Conservation (phyloP, 1,284 basidiomycete species). For the Caloboletus firmus region DNA sequence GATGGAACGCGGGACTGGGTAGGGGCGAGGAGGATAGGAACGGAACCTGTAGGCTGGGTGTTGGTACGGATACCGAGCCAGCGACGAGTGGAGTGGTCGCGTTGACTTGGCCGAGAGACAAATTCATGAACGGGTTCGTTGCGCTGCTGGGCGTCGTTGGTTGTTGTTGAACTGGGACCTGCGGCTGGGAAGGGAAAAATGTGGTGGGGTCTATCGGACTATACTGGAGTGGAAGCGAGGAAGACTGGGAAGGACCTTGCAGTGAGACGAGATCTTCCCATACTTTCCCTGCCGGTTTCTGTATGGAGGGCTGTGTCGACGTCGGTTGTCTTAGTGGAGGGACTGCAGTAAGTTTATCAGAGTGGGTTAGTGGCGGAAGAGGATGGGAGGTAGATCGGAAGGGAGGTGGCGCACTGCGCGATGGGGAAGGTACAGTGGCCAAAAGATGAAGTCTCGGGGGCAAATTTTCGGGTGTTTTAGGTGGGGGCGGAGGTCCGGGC, state of each 20-base stretch:
- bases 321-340: slow-evolving; percentile 13
- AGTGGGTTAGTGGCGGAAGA: slow-evolving; percentile 17
- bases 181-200: slow-evolving; percentile 13
- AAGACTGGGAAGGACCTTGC: slow-evolving; percentile 43
- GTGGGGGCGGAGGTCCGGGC: slow-evolving; percentile 27
- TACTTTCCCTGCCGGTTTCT: slow-evolving; percentile 33
- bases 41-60: slow-evolving; percentile 4
- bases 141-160: not conserved
- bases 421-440: slow-evolving; percentile 6
- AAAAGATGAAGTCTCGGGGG: slow-evolving; percentile 18
- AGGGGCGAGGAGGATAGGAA: slow-evolving; percentile 7
- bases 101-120: slow-evolving; percentile 11
- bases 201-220: slow-evolving; percentile 2
- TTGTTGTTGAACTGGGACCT: slow-evolving; percentile 16
- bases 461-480: slow-evolving; percentile 32
- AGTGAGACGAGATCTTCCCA: slow-evolving; percentile 57
- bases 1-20: slow-evolving; percentile 16
- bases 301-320: slow-evolving; percentile 13
- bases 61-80: slow-evolving; percentile 7
- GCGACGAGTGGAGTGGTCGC: not conserved
- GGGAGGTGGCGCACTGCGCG: slow-evolving; percentile 6
- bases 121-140: slow-evolving; percentile 24
- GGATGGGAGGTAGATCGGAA: slow-evolving; percentile 37
- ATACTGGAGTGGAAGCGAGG: slow-evolving; percentile 58
- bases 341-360: slow-evolving; percentile 15